A percentile compares a stretch with the other conserved stretches of the same genome.
Conservation (phyloP, 495 filamentous ascomycete genomes). For the Xylaria grammica region DNA sequence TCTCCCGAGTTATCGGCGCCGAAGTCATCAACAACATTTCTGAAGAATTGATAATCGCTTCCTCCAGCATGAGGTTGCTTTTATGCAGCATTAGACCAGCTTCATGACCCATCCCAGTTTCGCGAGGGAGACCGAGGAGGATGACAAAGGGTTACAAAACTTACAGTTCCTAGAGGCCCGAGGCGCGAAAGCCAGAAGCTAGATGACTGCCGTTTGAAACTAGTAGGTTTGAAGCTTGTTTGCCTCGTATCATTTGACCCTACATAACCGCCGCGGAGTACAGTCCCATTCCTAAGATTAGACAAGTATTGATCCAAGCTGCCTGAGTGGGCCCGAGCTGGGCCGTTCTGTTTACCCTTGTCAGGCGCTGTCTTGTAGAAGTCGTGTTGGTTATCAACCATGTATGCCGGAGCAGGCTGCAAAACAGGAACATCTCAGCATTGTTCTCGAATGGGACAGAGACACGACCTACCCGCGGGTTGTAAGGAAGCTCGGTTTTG, state of each 20-base stretch:
- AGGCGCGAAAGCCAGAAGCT: not conserved
- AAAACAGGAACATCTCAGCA: constrained; percentile 1
- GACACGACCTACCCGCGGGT: not conserved
- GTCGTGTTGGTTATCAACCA: constrained; percentile 28
- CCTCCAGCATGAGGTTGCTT: not conserved
- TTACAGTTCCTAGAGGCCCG: not conserved
- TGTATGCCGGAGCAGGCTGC: constrained; percentile 26
- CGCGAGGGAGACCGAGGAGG: too few species aligned
- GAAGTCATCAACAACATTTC: constrained; percentile 54
- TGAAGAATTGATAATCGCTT: constrained; percentile 55
- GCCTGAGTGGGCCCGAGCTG: constrained; percentile 23
- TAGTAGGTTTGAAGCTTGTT: not conserved
- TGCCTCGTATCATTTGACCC: not conserved
- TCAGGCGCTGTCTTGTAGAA: constrained; percentile 26
- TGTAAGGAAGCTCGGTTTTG: not conserved
- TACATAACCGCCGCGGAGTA: constrained; percentile 1
- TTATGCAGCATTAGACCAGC: too few species aligned
- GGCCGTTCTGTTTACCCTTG: constrained; percentile 27
- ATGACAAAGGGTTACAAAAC: not conserved
- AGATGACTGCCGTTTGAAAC: not conserved
- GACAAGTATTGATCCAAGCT: constrained; percentile 19
- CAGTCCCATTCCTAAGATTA: not conserved
- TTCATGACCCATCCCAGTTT: too few species aligned
- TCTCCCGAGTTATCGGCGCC: constrained; percentile 59
- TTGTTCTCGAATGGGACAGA: not conserved